Conservation (phyloP, 352 stramenopile species). For the Phytophthora pistaciae region DNA sequence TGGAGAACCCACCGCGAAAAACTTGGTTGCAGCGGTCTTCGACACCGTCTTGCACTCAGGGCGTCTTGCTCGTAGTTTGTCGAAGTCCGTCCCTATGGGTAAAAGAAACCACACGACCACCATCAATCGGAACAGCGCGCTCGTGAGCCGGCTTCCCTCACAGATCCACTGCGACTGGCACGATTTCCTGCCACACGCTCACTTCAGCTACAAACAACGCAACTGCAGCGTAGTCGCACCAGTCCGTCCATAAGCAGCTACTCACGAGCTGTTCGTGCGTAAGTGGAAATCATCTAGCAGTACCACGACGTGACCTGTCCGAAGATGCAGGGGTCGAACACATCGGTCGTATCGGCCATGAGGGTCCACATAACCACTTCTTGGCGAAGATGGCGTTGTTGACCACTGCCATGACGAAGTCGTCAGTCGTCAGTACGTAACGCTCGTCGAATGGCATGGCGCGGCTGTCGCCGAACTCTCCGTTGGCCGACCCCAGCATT, state of each 20-base stretch:
- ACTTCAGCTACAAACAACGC: conserved; percentile 77
- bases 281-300: conserved; percentile 58
- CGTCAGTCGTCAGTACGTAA: conserved; percentile 50
- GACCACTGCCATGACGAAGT: conserved; percentile 84
- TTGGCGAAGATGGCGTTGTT: conserved; percentile 87
- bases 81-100: too few species aligned
- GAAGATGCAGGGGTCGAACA: conserved; percentile 66
- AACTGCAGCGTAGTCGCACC: conserved; percentile 77
- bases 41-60: too few species aligned
- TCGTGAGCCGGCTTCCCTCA: conserved; percentile 59
- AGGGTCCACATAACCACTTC: conserved; percentile 80
- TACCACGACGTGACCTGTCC: conserved; percentile 88
- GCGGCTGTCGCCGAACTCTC: conserved; percentile 24
- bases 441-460: conserved; percentile 38
- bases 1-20: too few species aligned
- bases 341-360: conserved; percentile 68
- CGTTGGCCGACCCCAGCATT: conserved; percentile 46
- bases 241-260: conserved; percentile 58
- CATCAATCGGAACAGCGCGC: conserved; percentile 70
- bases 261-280: conserved; percentile 39
- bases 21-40: too few species aligned
- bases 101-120: too few species aligned
- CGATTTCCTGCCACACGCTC: conserved; percentile 47
- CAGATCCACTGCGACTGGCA: conserved; percentile 57
- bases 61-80: too few species aligned